phyloP scores from a whole-genome alignment of 805 yeast species.

The Millerozyma acaciae region DNA sequence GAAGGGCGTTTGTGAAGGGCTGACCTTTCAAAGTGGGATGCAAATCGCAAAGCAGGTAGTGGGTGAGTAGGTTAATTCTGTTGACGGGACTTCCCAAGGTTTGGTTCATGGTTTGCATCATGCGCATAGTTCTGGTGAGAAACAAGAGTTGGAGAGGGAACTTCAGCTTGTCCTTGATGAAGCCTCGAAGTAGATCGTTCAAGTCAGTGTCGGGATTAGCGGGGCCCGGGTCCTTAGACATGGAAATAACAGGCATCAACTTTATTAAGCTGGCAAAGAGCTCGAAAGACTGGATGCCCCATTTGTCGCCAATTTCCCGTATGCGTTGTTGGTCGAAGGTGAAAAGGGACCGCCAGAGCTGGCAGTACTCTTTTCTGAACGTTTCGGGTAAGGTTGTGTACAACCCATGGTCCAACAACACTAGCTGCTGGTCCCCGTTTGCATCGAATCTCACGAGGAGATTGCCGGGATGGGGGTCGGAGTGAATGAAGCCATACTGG shows the following conservation, averaged over 20 bases:
- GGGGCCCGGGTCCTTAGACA: slow-evolving; percentile 11
- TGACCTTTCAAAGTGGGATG: slow-evolving; percentile 6
- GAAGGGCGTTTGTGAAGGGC: slow-evolving; percentile 14
- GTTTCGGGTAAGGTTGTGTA: slow-evolving; percentile 51
- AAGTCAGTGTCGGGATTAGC: slow-evolving; percentile 32
- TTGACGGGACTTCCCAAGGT: slow-evolving; percentile 71
- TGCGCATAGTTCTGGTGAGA: slow-evolving; percentile 67
- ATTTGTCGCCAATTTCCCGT: slow-evolving; percentile 43
- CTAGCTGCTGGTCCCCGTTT: slow-evolving; percentile 48
- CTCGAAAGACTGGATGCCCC: slow-evolving; percentile 72
- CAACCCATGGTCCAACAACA: slow-evolving; percentile 72
- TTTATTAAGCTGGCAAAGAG: slow-evolving; percentile 55
- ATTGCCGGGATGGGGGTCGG: slow-evolving; percentile 84
- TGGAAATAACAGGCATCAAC: slow-evolving; percentile 41
- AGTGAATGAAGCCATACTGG: slow-evolving; percentile 64
- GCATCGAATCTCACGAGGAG: slow-evolving; percentile 47
- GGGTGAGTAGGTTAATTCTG: slow-evolving; percentile 59
- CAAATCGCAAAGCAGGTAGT: slow-evolving; percentile 42
- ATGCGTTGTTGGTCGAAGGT: slow-evolving; percentile 48
- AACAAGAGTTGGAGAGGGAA: slow-evolving; percentile 67
- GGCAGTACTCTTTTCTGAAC: slow-evolving; percentile 54
- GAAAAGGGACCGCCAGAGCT: slow-evolving; percentile 61
- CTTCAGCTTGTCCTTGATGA: slow-evolving; percentile 58
- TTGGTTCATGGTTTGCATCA: slow-evolving; percentile 67
- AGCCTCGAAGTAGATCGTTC: slow-evolving; percentile 47